These are phyloP conservation scores for Amaranthus palmeri DNA, from an alignment of 148 eudicot genomes.

Conservation along the genomic window DNA sequence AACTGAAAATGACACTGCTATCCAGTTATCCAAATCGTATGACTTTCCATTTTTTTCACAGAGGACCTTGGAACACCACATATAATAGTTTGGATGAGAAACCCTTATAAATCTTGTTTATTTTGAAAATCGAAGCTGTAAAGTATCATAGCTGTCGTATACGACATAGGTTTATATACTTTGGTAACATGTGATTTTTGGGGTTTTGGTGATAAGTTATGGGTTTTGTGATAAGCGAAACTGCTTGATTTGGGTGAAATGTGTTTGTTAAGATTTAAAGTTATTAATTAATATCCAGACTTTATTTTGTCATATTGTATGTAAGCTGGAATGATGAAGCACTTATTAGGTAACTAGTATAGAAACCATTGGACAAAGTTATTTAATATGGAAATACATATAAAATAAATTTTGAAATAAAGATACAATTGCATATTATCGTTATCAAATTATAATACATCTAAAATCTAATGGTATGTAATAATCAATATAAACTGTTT, in stretches of 20 bases:
- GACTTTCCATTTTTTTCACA: conserved; percentile 4
- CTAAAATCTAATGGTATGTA: no score
- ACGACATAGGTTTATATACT: neutral
- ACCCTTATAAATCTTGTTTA: neutral
- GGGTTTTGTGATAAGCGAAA: neutral
- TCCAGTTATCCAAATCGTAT: conserved; percentile 11
- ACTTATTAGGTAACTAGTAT: no score
- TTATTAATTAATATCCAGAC: neutral
- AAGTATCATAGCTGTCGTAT: neutral
- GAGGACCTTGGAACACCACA: conserved; percentile 8
- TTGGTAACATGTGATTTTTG: conserved; percentile 1
- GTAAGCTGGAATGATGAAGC: neutral
- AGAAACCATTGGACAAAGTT: no score
- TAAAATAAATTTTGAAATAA: no score
- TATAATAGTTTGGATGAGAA: conserved; percentile 4
- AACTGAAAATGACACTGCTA: conserved; percentile 9
- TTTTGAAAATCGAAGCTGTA: conserved; percentile 2
- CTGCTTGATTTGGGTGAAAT: neutral
- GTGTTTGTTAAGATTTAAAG: no score
- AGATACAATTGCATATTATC: no score
- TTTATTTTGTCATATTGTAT: neutral
- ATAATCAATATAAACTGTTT: no score
- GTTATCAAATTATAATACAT: no score
- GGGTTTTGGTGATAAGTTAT: neutral
- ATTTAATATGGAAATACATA: no score